Evolutionary conservation across 1,284 basidiomycete species (phyloP), one percentile per base, ranked within the genome.

Genomic region (Apiotrichum veenhuisii): DNA sequence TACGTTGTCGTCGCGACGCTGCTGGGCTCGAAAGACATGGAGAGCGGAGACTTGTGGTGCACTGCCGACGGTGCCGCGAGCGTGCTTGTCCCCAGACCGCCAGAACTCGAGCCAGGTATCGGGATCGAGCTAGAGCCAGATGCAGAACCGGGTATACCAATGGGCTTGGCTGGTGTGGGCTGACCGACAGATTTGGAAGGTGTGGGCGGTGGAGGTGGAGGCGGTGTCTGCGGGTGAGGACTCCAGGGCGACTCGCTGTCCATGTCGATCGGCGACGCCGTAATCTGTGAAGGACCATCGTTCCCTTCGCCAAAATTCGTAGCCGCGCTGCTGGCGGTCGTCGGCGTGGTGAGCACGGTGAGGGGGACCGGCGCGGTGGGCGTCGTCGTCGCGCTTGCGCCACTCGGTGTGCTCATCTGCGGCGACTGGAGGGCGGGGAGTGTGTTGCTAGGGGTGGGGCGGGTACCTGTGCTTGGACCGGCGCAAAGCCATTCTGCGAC

Each of bases 401-500:
- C n/a, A 14, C 9, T 10, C 9, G 41, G 9, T 17, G 42, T 33
- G 4, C 15, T 38, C 25, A 22, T 10, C 18, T 41, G 18, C 48
- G n/a, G 60, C 50, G 25, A 43, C 12, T 23, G 25, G 34, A 26
- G 52, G 54, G 22, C 40, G 40, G 42, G 4, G 55, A 18, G 23
- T 15, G 36, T 22, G 50, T 46, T 12, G 48, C 27, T 9, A 52
- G 23, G 11, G 57, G 42, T 3, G 60, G 50, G 26, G 37, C 20
- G 9, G n/a, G n/a, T 3, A 8, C 15, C 25, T 12, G n/a, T 7
- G 17, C 45, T 47, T 4, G 60, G 60, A 1, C 57, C 57, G 5
- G 68, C 70, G 45, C 71, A 73, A 33, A 75, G 64, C 66, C 72
- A 75, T 36, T 75, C 73, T 73, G 47, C 8, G 26, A 10, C 5